Conservation (phyloP, 257 asterid genomes). For the Przewalskia tangutica region DNA sequence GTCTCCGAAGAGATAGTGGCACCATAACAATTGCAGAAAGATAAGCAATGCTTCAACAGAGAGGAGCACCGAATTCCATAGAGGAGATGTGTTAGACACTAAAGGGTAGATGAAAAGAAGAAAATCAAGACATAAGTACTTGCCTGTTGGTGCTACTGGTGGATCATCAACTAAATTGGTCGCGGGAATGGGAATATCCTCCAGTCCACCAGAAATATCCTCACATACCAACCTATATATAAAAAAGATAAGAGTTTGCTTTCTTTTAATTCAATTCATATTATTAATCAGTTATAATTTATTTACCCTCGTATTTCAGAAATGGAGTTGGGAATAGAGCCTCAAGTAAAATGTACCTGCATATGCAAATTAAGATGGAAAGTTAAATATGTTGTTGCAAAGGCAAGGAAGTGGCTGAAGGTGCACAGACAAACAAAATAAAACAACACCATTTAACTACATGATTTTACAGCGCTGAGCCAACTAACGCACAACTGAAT, state of each 20-base stretch:
- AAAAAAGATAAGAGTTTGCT: background rate
- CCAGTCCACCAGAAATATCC: slow-evolving; percentile 66
- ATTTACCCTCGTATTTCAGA: slow-evolving; percentile 73
- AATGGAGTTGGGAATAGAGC: slow-evolving; percentile 46
- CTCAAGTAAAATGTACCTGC: slow-evolving; percentile 68
- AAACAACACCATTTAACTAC: background rate
- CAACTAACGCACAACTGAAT: background rate
- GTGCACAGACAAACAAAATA: background rate
- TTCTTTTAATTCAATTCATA: background rate
- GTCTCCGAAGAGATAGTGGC: background rate
- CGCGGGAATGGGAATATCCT: slow-evolving; percentile 66
- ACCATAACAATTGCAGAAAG: background rate
- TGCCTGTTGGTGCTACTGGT: slow-evolving; percentile 52
- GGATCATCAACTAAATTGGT: slow-evolving; percentile 88
- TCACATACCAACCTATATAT: slow-evolving; percentile 56
- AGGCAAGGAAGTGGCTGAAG: background rate
- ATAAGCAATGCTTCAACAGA: background rate
- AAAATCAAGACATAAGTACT: slow-evolving; percentile 12
- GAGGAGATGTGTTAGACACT: background rate
- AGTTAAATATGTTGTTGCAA: no score
- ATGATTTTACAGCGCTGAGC: background rate
- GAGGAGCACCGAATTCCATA: background rate
- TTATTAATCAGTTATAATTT: background rate
- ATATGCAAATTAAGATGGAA: background rate
- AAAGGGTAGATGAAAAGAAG: background rate